phyloP scores from a whole-genome alignment of 805 yeast species.

The Tetrapisispora iriomotensis region DNA sequence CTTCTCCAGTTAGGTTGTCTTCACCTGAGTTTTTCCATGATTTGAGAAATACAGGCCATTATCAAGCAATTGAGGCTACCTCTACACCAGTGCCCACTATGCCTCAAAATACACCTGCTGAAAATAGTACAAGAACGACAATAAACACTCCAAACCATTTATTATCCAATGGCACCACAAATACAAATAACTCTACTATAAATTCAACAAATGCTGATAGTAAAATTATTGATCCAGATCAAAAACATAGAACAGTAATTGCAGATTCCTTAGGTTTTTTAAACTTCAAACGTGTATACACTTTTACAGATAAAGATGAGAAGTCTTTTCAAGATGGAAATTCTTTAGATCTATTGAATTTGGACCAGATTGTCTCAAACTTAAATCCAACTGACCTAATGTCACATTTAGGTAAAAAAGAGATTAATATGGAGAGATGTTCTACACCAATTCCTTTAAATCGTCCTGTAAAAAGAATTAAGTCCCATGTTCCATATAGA shows the following conservation, averaged over 20 bases:
- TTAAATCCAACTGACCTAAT: constrained; percentile 16
- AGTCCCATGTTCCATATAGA: constrained; percentile 37
- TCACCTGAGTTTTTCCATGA: constrained; percentile 26
- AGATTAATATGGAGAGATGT: constrained; percentile 4
- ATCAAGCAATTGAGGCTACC: constrained; percentile 10
- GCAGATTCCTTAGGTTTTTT: constrained; percentile 44
- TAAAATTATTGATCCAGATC: constrained; percentile 5
- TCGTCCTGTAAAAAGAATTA: constrained; percentile 22
- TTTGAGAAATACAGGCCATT: constrained; percentile 17
- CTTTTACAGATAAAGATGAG: constrained; percentile 13
- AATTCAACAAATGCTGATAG: no score
- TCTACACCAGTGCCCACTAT: constrained; percentile 2
- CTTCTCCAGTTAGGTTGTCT: constrained; percentile 23
- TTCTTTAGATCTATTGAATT: constrained; percentile 5
- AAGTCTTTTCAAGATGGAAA: background rate
- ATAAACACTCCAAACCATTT: no score
- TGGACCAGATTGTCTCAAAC: constrained; percentile 15
- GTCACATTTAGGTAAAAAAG: constrained; percentile 9
- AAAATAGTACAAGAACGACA: background rate
- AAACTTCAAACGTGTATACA: constrained; percentile 35
- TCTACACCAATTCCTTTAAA: background rate
- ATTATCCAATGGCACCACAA: no score
- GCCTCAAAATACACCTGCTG: background rate
- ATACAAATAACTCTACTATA: background rate
- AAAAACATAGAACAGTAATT: constrained; percentile 31